These are phyloP conservation scores for Sporothrix euskadiensis DNA, from an alignment of 2,329 filamentous ascomycete genomes.

Conservation along the genomic window DNA sequence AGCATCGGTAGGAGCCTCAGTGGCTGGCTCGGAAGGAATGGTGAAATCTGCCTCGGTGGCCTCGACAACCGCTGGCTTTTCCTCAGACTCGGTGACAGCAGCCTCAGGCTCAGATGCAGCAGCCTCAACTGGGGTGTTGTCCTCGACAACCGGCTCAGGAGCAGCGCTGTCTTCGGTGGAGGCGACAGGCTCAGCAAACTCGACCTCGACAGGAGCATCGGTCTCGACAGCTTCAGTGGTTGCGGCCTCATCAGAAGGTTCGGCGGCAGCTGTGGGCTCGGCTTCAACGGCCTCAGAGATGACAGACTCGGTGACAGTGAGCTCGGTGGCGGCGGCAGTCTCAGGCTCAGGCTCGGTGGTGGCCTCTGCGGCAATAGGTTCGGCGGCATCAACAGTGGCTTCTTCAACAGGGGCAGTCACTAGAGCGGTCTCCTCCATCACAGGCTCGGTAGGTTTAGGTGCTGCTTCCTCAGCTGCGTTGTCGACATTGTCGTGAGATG, in stretches of 20 bases:
- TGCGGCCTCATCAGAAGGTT: neutral
- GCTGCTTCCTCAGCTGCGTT: neutral
- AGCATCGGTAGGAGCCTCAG: neutral
- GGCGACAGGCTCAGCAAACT: neutral
- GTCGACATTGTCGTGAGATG: neutral
- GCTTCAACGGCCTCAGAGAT: neutral
- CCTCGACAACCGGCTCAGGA: neutral
- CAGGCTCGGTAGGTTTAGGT: neutral
- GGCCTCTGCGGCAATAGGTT: neutral
- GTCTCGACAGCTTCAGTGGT: neutral
- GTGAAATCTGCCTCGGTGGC: neutral
- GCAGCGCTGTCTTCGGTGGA: neutral
- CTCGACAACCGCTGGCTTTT: neutral
- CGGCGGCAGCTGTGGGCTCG: neutral
- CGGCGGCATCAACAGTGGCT: neutral
- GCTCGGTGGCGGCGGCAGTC: neutral
- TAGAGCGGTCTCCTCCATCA: neutral
- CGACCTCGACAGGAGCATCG: neutral
- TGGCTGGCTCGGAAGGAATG: neutral
- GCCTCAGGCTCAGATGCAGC: neutral
- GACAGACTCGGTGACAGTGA: neutral
- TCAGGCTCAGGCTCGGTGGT: neutral
- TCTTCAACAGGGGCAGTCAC: neutral
- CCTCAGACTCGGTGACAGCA: neutral
- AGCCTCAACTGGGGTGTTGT: neutral